These are phyloP conservation scores for Leucosporidium scottii DNA, from an alignment of 768 basidiomycete genomes.

Conservation along the genomic window DNA sequence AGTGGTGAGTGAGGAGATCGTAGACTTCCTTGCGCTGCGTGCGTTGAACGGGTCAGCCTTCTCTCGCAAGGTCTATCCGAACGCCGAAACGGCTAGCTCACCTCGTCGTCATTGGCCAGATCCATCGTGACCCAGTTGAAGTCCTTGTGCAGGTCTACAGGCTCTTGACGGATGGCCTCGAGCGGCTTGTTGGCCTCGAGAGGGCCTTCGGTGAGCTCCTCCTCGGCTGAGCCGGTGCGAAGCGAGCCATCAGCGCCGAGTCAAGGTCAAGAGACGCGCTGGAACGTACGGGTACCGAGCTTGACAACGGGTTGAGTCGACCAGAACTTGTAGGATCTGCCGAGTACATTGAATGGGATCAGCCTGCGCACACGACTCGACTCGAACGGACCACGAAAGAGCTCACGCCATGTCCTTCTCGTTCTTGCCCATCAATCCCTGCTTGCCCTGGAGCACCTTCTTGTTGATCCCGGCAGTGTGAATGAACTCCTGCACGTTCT, in stretches of 20 bases:
- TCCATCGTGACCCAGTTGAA: slow-evolving; percentile 87
- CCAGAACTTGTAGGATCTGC: slow-evolving; percentile 63
- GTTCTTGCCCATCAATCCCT: slow-evolving; percentile 64
- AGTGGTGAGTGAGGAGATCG: slow-evolving; percentile 81
- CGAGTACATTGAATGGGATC: slow-evolving; percentile 19
- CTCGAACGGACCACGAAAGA: not conserved
- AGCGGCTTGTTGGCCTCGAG: slow-evolving; percentile 74
- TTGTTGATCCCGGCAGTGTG: slow-evolving; percentile 20
- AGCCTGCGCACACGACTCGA: slow-evolving; percentile 65
- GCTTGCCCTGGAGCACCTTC: slow-evolving; percentile 76
- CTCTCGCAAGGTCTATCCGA: no score
- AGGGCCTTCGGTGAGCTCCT: slow-evolving; percentile 58
- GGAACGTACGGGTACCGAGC: slow-evolving; percentile 49
- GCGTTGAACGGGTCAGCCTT: not conserved
- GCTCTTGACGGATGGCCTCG: slow-evolving; percentile 77
- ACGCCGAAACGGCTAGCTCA: slow-evolving; percentile 37
- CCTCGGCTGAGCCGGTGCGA: slow-evolving; percentile 50
- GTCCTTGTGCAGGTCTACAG: slow-evolving; percentile 79
- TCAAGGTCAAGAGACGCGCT: not conserved
- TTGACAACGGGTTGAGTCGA: slow-evolving; percentile 95
- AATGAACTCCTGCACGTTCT: slow-evolving; percentile 72
- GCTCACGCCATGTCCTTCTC: slow-evolving; percentile 59
- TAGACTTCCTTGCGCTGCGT: slow-evolving; percentile 80
- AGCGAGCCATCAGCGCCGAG: not conserved
- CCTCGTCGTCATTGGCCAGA: slow-evolving; percentile 67